Evolutionary conservation across 2,329 filamentous ascomycete genomes (phyloP), one percentile per base, ranked within the genome.

Genomic region (Nigrospora oryzae): DNA sequence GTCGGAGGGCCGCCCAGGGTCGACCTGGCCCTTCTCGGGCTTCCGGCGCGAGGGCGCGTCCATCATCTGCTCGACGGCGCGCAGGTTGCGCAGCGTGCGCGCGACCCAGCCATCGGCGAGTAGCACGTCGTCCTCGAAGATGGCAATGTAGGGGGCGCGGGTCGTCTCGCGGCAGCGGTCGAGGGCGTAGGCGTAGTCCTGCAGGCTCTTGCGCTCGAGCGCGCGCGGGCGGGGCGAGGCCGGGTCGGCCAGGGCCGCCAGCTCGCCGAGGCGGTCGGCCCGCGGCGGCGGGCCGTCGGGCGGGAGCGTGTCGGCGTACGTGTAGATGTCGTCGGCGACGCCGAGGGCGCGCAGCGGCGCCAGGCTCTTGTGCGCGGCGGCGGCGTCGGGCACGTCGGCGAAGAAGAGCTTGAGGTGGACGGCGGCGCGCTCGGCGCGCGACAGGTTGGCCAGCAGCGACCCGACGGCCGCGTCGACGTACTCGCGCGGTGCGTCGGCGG

Each of bases 81-180:
- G 49, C n/a, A 61, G 39, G 17, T 60, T 53, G 28, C 46, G 51
- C 17, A 61, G 41, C 1, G 57, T 59, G 38, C 44, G 46, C 32
- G 54, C 56, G 2, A 54, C 57, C 58, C 58, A 61, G 16, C 57
- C 56, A 38, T 61, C 56, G 3, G 58, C 58, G 6, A 61, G 56
- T 4, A 61, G 49, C 15, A 61, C 60, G 39, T 61, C 58, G n/a
- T 53, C 58, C 47, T 61, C 58, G 14, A 61, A 51, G 7, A 61
- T 38, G 1, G 57, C 58, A 33, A 61, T 59, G 40, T 61, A 60
- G 3, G 58, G 55, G 8, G 58, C 56, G 6, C 56, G 23, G n/a
- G 57, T 57, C 10, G 56, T 60, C 28, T 53, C 15, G 10, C 49
- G 38, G 31, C 58, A 61, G 12, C 49, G 54, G 36, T 52, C 49